Conservation (phyloP, 495 filamentous ascomycete species). For the Aspergillus panamensis region DNA sequence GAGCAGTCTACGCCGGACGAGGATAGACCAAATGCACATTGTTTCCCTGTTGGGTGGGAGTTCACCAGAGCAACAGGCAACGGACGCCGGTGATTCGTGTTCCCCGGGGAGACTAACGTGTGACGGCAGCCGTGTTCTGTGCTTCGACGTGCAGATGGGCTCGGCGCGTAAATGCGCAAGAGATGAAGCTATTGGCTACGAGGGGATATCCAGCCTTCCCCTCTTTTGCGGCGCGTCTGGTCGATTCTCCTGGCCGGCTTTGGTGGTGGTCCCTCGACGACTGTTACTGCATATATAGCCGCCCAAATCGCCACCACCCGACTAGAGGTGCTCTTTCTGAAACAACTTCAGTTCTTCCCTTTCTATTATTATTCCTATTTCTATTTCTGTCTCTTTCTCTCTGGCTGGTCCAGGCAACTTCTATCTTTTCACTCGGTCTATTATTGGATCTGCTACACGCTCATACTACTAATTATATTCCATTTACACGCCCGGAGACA, state of each 20-base stretch:
- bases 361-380: background rate
- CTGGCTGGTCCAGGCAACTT: slow-evolving; percentile 15
- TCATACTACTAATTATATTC: background rate
- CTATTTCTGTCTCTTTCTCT: slow-evolving; percentile 6
- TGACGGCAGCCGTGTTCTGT: background rate
- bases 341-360: slow-evolving; percentile 14
- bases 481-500: background rate
- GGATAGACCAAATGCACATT: background rate
- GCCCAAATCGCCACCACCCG: background rate
- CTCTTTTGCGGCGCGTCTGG: no score
- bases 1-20: background rate
- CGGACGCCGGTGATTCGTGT: background rate
- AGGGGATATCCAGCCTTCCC: background rate
- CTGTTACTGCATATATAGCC: slow-evolving; percentile 13
- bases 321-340: slow-evolving; percentile 11
- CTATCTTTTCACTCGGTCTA: slow-evolving; percentile 12
- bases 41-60: background rate
- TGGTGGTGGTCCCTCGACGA: background rate
- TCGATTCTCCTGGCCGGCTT: no score
- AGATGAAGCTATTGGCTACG: slow-evolving; percentile 8
- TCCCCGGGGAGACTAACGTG: background rate
- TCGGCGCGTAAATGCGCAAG: slow-evolving; percentile 4
- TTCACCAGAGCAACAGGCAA: background rate
- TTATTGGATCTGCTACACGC: slow-evolving; percentile 5
- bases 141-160: slow-evolving; percentile 2